phyloP scores from a whole-genome alignment of 805 yeast genomes.

The Debaryomyces maramus region DNA sequence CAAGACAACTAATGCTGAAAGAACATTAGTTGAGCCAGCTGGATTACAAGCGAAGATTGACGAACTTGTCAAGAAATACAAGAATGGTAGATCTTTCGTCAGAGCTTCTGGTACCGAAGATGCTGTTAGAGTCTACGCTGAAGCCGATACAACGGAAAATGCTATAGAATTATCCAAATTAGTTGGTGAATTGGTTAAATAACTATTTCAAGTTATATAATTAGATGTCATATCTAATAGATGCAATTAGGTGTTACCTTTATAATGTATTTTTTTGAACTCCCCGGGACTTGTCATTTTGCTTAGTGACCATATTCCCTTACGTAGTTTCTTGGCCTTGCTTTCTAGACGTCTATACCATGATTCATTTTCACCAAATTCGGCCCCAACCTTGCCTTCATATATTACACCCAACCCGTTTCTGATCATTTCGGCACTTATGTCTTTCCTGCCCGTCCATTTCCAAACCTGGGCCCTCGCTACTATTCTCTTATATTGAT shows the following conservation, averaged over 20 bases:
- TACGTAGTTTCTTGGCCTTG: constrained; percentile 52
- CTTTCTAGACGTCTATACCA: constrained; percentile 60
- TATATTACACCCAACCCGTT: constrained; percentile 85
- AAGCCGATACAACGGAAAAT: constrained; percentile 54
- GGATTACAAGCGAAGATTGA: constrained; percentile 80
- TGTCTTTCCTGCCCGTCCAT: constrained; percentile 65
- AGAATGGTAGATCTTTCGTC: constrained; percentile 81
- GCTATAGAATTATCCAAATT: constrained; percentile 28
- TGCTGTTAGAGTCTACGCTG: constrained; percentile 94
- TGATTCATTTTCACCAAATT: constrained; percentile 76
- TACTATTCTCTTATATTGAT: constrained; percentile 88
- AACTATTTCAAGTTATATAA: constrained; percentile 1
- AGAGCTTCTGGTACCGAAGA: constrained; percentile 98
- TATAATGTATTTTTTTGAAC: constrained; percentile 53
- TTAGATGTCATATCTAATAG: too few relatives aligned
- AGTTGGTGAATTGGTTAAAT: constrained; percentile 29
- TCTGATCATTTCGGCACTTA: constrained; percentile 83
- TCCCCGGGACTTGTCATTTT: constrained; percentile 73
- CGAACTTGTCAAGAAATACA: constrained; percentile 52
- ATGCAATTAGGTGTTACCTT: constrained; percentile 5
- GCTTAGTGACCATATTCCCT: constrained; percentile 70
- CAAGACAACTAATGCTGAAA: constrained; percentile 87
- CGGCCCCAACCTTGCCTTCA: constrained; percentile 78
- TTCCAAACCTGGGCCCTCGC: constrained; percentile 68
- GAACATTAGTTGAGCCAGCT: constrained; percentile 70